Percentiles rank a stretch among this genome's conserved stretches.
phyloP scores from a whole-genome alignment of 495 filamentous ascomycete genomes.

The Bathelium albidoporum region DNA sequence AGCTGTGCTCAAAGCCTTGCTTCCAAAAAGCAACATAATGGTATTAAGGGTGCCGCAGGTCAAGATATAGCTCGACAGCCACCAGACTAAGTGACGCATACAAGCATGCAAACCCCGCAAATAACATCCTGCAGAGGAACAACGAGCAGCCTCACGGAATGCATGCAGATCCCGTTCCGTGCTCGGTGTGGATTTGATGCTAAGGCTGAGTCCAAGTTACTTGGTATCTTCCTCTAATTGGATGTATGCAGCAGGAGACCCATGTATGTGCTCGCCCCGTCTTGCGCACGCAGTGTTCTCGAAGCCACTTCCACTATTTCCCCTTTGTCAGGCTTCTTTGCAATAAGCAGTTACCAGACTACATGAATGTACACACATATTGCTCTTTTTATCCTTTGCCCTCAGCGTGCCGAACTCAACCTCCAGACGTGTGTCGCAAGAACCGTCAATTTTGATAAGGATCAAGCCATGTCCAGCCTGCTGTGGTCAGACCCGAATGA shows the following conservation, averaged over 20 bases:
- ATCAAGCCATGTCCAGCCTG: not conserved
- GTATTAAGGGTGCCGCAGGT: not conserved
- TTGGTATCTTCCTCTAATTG: not conserved
- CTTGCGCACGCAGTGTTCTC: not conserved
- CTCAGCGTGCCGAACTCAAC: not conserved
- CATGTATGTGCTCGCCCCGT: not conserved
- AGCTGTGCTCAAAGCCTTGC: too few species aligned
- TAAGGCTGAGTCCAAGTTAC: too few species aligned
- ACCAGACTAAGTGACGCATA: not conserved
- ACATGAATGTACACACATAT: not conserved
- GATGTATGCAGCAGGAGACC: not conserved
- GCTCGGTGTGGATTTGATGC: not conserved
- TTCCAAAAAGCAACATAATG: too few species aligned
- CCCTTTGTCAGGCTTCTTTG: too few species aligned
- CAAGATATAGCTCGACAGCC: not conserved
- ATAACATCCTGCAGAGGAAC: not conserved
- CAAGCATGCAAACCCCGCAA: not conserved
- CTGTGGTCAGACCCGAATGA: constrained; percentile 3
- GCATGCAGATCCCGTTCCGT: too few species aligned
- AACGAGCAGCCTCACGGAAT: not conserved
- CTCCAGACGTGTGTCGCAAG: not conserved
- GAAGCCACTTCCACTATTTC: too few species aligned
- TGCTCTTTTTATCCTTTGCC: not conserved
- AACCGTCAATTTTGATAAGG: not conserved
- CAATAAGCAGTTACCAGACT: too few species aligned